Percentiles rank a stretch among this genome's conserved stretches.
Conservation (phyloP, 306 rosid species). For the Cicer bijugum region DNA sequence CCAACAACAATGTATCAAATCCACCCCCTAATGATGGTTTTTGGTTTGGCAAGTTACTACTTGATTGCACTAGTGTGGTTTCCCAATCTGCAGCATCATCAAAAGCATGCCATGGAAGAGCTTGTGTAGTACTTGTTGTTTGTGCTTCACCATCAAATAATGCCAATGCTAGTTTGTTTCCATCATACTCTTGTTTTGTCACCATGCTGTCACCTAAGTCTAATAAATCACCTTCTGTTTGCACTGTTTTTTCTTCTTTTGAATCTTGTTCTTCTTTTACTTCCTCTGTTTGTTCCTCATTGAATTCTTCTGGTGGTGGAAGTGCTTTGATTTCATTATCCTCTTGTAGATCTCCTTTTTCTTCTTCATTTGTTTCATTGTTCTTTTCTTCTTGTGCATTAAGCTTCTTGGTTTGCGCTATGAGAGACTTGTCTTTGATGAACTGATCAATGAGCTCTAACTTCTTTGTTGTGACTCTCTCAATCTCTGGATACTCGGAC, state of each 20-base stretch:
- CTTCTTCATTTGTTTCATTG: not conserved
- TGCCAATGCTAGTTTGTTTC: conserved; percentile 68
- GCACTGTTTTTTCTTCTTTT: conserved; percentile 30
- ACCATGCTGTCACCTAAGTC: conserved; percentile 52
- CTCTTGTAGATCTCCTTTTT: conserved; percentile 31
- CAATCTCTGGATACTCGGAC: conserved; percentile 77
- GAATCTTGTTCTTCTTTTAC: conserved; percentile 44
- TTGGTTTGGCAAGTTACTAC: conserved; percentile 56
- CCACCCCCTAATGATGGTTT: conserved; percentile 70
- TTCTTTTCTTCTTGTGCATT: conserved; percentile 21
- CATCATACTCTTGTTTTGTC: conserved; percentile 47
- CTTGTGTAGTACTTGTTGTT: conserved; percentile 2
- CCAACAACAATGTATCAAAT: conserved; percentile 67
- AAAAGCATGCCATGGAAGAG: conserved; percentile 73
- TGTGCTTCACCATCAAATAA: conserved; percentile 61
- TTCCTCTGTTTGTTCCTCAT: conserved; percentile 36
- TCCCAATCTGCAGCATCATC: conserved; percentile 79
- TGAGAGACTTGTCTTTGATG: conserved; percentile 67
- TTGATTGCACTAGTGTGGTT: conserved; percentile 67
- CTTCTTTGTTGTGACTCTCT: conserved; percentile 72
- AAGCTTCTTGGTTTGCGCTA: conserved; percentile 41
- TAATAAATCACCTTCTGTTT: conserved; percentile 65
- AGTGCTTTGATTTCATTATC: conserved; percentile 69
- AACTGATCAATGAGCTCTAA: conserved; percentile 77
- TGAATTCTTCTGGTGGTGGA: conserved; percentile 66